Base-by-base conservation (phyloP, 176 grass and related monocot genomes). In the Aegilops tauschii region DNA sequence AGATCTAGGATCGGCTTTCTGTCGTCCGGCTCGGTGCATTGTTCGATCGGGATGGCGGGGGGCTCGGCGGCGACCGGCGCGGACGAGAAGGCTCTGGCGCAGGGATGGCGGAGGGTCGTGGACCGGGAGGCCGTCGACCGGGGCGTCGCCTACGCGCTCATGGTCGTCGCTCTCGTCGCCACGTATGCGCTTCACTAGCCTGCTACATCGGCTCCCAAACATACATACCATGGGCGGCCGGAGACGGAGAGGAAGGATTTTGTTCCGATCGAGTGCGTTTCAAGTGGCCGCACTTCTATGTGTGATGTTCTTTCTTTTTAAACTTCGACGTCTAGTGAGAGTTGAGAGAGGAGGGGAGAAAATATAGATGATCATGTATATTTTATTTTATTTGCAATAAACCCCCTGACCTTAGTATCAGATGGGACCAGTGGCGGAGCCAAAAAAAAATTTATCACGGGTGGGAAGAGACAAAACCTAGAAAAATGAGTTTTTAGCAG, bases 81-180 rank as follows among this genome's bases (percentile, higher is more conserved):
- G 73, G 88, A 88, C 21, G 80, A 87, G 63, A 69, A 64, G 21
- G 49, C 29, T 54, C 17, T 68, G 27, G 25, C 34, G 59, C 64
- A 23, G 37, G 37, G 35, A 16, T 65, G 40, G 23, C 76, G 75
- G 56, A 21, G 31, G 82, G 37, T 92, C 28, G 12, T 75, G 17
- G 90, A 93, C 59, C 79, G 67, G 34, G 87, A 89, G 73, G 84
- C 77, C 65, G 87, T 95, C 30, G 93, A 95, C 71, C 81, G 80
- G 35, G 94, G 84, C 14, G 61, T 95, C 56, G 91, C 91, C 80
- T 95, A 91, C 76, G 66, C 27, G 84, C 87, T 95, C 77, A 93
- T 95, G 91, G 80, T 78, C 29, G 49, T 79, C 34, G 91, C 89
- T 13, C 94, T 95, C 73, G 69, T 91, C 69, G 65, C 80, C 80